Evolutionary conservation across 768 basidiomycete species (phyloP), one percentile per base, ranked within the genome.

Genomic region (Hydnum rufescens): DNA sequence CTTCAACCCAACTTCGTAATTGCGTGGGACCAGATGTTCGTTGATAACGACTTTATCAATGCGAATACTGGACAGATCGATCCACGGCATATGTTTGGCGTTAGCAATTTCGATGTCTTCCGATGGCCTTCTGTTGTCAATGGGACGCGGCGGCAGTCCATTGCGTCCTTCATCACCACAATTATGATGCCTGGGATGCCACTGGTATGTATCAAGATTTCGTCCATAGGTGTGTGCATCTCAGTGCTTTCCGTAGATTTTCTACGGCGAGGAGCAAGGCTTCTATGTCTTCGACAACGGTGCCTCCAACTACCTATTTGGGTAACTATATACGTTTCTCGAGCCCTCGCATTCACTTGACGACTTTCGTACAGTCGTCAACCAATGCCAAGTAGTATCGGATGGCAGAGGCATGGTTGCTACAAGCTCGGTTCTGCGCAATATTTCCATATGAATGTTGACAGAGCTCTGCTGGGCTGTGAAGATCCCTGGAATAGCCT

Each of bases 81-180:
- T 61, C 89, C 89, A 2, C 71, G 73, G 56, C 90, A 95, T 66
- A 77, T 90, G 82, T 89, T 72, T 61, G 90, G 90, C 36, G 79
- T 80, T n/a, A 83, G 82, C 62, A 92, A 93, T 62, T 92, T 92
- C 68, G 90, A 93, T 70, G 75, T 95, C 5, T 95, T 82, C 72
- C 74, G 90, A 53, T 95, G 89, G 90, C 87, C 86, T 3, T 78
- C 82, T 65, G 63, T 95, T 59, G 76, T 81, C 60, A 84, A 87
- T 60, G 90, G 90, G 19, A 81, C 80, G 1, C 75, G 83, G 59
- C 74, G 73, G 58, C 80, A 81, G 54, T 80, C 73, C 13, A 64
- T 92, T 50, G 89, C 73, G 0, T 75, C 80, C 6, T 93, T 92
- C 62, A 72, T 93, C 58, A 76, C 79, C 31, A 72, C 74, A 28